Evolutionary conservation across 2,329 filamentous ascomycete species (phyloP).

Genomic region (Alternaria brassicae): DNA sequence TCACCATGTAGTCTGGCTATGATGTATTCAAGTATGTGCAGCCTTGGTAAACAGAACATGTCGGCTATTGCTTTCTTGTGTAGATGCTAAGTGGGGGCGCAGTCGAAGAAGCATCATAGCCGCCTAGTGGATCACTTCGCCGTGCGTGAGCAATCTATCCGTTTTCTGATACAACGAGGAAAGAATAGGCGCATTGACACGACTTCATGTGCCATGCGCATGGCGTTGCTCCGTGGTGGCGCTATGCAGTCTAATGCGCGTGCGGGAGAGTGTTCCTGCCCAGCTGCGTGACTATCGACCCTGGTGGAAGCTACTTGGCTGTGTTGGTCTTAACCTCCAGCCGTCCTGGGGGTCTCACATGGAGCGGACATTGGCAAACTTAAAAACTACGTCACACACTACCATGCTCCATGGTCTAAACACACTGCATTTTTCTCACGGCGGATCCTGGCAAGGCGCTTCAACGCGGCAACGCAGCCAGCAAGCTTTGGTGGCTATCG

Average conservation of each 20-base stretch:
- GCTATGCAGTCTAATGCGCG: conserved; percentile 19
- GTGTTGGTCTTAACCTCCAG: conserved; percentile 10
- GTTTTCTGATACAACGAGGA: neutral
- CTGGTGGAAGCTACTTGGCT: neutral
- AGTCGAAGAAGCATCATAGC: conserved; percentile 1
- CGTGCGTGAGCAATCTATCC: neutral
- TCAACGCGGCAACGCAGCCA: conserved; percentile 34
- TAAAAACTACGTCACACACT: conserved; percentile 34
- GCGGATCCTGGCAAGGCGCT: conserved; percentile 25
- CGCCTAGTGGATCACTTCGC: neutral
- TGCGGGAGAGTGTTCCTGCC: conserved; percentile 26
- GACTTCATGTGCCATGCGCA: neutral
- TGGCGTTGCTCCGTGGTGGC: conserved; percentile 9
- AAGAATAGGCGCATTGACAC: neutral
- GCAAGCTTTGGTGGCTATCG: conserved; percentile 37
- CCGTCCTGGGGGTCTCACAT: conserved; percentile 2
- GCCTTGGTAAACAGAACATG: conserved; percentile 3
- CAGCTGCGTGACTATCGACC: conserved; percentile 4
- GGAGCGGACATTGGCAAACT: conserved; percentile 17
- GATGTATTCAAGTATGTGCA: neutral
- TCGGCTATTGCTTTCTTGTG: conserved; percentile 6
- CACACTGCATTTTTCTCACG: conserved; percentile 14
- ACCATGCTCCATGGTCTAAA: conserved; percentile 17
- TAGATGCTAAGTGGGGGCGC: conserved; percentile 9
- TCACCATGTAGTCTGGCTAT: neutral